Evolutionary conservation across 108 stramenopile species (phyloP).

Genomic region (Cyclostephanos tholiformis): DNA sequence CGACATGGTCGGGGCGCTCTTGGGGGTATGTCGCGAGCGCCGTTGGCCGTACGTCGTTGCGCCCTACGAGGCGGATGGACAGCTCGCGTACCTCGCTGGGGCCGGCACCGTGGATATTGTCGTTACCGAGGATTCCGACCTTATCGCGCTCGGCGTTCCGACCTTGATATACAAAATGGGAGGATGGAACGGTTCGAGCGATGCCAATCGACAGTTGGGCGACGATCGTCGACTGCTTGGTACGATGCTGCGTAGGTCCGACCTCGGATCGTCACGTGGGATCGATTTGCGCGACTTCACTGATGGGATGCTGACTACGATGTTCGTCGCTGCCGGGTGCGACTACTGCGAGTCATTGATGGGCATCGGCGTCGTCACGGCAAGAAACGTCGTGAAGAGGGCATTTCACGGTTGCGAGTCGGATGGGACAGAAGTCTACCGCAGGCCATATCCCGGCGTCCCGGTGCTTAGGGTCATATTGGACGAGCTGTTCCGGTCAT

Average conservation of each 20-base stretch:
- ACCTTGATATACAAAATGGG: conserved; percentile 88
- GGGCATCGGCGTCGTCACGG: conserved; percentile 89
- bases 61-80: conserved; percentile 98
- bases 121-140: conserved; percentile 97
- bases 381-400: conserved; percentile 65
- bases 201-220: conserved; percentile 37
- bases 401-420: conserved; percentile 22
- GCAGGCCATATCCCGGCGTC: neutral
- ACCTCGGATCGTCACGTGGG: conserved; percentile 47
- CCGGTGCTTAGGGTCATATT: conserved; percentile 40
- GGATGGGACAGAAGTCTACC: neutral
- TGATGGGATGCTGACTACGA: conserved; percentile 84
- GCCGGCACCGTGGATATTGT: conserved; percentile 79
- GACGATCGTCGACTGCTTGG: conserved; percentile 18
- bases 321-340: conserved; percentile 95
- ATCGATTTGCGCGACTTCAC: conserved; percentile 69
- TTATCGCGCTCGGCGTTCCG: conserved; percentile 80
- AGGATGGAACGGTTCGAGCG: conserved; percentile 54
- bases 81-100: conserved; percentile 88
- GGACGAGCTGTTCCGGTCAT: conserved; percentile 39
- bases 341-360: conserved; percentile 88
- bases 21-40: conserved; percentile 46
- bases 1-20: conserved; percentile 39
- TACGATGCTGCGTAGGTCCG: conserved; percentile 45
- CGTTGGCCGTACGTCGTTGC: conserved; percentile 82